Evolutionary conservation across 306 rosid genomes (phyloP).

Genomic region (Senna tora): DNA sequence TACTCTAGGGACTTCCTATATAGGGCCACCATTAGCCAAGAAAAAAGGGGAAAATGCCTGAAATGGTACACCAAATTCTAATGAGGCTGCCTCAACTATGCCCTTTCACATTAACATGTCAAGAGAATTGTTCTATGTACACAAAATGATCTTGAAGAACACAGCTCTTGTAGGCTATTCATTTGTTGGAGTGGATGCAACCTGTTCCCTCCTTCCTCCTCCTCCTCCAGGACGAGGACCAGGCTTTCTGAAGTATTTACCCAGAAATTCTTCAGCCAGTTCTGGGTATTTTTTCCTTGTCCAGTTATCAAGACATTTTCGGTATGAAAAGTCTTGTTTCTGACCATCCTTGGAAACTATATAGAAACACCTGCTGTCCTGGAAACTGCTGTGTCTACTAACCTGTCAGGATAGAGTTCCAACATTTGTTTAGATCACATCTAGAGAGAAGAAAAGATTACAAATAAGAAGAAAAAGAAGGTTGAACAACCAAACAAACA

Average conservation of each 20-base stretch:
- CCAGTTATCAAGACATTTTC: constrained; percentile 69
- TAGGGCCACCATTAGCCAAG: neutral
- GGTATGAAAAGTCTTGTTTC: constrained; percentile 76
- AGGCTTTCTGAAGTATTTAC: constrained; percentile 66
- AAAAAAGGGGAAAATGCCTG: neutral
- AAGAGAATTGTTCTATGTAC: neutral
- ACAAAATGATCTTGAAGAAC: neutral
- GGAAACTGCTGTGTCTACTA: constrained; percentile 63
- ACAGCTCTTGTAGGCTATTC: constrained; percentile 39
- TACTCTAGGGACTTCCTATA: neutral
- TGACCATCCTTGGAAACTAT: constrained; percentile 70
- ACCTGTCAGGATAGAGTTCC: constrained; percentile 55
- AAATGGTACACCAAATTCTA: neutral
- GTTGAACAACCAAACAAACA: neutral
- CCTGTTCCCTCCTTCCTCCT: constrained; percentile 36
- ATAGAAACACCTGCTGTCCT: constrained; percentile 80
- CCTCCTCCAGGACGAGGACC: constrained; percentile 9
- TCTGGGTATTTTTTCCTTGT: constrained; percentile 65
- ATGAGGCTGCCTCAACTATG: constrained; percentile 1
- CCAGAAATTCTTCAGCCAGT: constrained; percentile 58
- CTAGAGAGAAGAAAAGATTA: neutral
- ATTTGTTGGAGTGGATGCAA: constrained; percentile 25
- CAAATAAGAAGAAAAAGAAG: neutral
- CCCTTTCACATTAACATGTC: neutral
- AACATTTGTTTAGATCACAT: neutral